These are phyloP conservation scores for Mrakia blollopis DNA, from an alignment of 768 basidiomycete species.

Conservation along the genomic window DNA sequence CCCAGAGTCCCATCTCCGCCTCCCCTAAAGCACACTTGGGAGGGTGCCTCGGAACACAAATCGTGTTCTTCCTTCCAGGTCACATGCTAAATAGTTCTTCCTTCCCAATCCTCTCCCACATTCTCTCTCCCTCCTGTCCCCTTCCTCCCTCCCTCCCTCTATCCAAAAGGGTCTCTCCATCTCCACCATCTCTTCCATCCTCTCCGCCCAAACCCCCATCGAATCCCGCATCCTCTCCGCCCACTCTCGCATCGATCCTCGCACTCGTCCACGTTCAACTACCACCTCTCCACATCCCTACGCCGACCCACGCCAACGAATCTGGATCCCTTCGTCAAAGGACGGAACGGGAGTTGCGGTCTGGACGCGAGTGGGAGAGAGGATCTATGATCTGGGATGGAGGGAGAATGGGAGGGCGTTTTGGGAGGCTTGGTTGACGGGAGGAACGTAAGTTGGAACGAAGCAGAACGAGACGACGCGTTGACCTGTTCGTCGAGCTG, in stretches of 20 bases:
- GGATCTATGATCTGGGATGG: constrained; percentile 17
- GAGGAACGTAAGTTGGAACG: neutral
- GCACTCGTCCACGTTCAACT: neutral
- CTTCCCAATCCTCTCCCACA: neutral
- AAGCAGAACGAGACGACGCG: no score
- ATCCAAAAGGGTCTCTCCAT: constrained; percentile 8
- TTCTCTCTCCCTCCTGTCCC: neutral
- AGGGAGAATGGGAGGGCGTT: neutral
- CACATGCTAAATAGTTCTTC: no score
- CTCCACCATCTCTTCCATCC: constrained; percentile 11
- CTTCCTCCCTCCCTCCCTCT: neutral
- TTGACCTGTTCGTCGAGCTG: neutral
- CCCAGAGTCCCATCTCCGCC: neutral
- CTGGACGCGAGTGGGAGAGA: constrained; percentile 1
- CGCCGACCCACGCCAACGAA: neutral
- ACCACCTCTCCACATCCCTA: neutral
- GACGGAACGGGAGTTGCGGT: neutral
- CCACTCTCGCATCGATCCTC: constrained; percentile 5
- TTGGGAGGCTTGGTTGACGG: neutral
- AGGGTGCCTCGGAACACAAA: no score
- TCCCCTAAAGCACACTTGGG: neutral
- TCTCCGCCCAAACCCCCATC: constrained; percentile 6
- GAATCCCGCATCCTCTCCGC: constrained; percentile 10
- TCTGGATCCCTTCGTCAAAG: constrained; percentile 10
- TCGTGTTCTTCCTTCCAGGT: no score